Evolutionary conservation across 2,329 filamentous ascomycete species (phyloP), one percentile per base, ranked within the genome.

Genomic region (Penicillium glabrum): DNA sequence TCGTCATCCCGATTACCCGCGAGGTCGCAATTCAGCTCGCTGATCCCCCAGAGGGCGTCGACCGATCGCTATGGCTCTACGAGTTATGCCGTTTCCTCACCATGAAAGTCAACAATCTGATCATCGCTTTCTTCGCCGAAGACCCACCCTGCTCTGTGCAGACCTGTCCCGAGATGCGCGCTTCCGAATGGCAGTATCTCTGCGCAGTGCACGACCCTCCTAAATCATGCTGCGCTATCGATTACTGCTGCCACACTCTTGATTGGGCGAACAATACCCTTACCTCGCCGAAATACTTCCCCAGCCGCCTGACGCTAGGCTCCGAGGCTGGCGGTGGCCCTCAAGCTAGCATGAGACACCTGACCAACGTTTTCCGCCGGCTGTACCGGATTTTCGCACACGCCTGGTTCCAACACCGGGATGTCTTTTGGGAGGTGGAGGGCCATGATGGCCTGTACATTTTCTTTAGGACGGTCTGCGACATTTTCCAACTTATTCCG

Each of bases 161-260:
- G 61, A 97, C 95, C 1, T 99, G 95, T 70, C 92, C 93, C 31
- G 95, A 99, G 77, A 99, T 99, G 95, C 92, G 95, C 70, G 95
- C 95, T 2, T 95, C 90, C 29, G 93, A 99, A 79, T 99, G 95
- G 95, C 95, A 99, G 77, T 99, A 98, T 70, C 86, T 99, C 47
- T 99, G 95, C 78, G 95, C 95, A 50, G 95, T 98, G 3, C 95
- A 99, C 73, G 93, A 98, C 71, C 89, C 92, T 49, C 95, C 95
- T 48, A 98, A 98, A 78, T 90, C 89, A 68, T 99, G 95, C 80
- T 97, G 93, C 75, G 95, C 95, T 51, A 97, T 99, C 70, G 95
- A 99, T 77, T 99, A 99, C 79, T 97, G 93, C 82, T 98, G 93
- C 74, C 95, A 99, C 73, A 99, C 95, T 0, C 87, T 99, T 44